A percentile compares a stretch with the other conserved stretches of the same genome.
These are phyloP conservation scores for Picea abies DNA, from an alignment of 83 land plant genomes.

Conservation along the genomic window DNA sequence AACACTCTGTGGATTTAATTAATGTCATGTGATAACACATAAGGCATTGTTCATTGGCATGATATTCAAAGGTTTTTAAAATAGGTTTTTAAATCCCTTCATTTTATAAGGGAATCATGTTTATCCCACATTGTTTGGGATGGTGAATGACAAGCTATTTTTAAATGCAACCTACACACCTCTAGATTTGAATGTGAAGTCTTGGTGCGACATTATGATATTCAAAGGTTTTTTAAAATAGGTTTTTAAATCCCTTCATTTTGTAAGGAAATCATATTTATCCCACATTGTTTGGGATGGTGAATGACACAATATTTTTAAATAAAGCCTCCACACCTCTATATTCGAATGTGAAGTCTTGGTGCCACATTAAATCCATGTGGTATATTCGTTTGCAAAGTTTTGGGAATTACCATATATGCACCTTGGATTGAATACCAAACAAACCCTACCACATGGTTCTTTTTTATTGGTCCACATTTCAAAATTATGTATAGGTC, in stretches of 20 bases:
- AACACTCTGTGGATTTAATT: no score
- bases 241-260: neutral
- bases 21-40: no score
- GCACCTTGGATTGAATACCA: neutral
- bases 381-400: neutral
- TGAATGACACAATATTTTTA: neutral
- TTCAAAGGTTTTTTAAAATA: no score
- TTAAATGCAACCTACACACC: no score
- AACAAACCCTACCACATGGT: neutral
- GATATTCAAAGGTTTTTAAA: no score
- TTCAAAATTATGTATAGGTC: neutral
- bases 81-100: no score
- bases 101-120: no score
- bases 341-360: neutral
- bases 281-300: neutral
- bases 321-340: neutral
- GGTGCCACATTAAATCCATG: neutral
- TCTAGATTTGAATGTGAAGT: no score
- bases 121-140: no score
- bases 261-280: neutral
- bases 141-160: no score
- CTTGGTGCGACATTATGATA: no score
- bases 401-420: neutral
- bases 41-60: no score
- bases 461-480: neutral